Conservation (phyloP, 306 rosid species). For the barrel medic (Medicago truncatula) region DNA sequence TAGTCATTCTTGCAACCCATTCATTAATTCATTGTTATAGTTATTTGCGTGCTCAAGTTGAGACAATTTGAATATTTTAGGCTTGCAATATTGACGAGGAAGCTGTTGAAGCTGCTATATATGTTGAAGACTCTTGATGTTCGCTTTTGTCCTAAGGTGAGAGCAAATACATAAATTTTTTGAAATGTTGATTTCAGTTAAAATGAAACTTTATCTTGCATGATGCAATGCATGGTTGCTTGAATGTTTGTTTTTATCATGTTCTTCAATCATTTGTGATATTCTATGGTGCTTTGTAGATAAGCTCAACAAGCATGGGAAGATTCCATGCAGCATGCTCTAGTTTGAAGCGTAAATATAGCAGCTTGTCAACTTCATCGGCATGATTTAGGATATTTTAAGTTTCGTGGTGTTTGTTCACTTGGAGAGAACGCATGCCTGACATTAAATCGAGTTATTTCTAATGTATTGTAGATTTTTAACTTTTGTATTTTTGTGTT, state of each 20-base stretch:
- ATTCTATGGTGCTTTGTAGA: constrained; percentile 49
- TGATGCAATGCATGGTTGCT: neutral
- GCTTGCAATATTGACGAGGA: constrained; percentile 89
- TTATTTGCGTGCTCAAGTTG: constrained; percentile 9
- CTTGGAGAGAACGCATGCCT: constrained; percentile 35
- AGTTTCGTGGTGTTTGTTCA: constrained; percentile 36
- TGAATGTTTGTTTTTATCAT: neutral
- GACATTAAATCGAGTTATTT: constrained; percentile 42
- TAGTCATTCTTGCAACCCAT: constrained; percentile 4
- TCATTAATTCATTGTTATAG: neutral
- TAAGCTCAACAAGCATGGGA: constrained; percentile 74
- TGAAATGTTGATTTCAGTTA: constrained; percentile 4
- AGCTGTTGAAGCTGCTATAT: constrained; percentile 83
- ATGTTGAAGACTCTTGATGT: constrained; percentile 96
- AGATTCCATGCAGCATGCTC: constrained; percentile 69
- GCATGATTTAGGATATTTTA: constrained; percentile 12
- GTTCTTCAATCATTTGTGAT: neutral
- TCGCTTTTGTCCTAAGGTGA: constrained; percentile 93
- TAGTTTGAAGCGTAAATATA: constrained; percentile 94
- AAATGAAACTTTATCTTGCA: neutral
- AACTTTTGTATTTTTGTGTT: constrained; percentile 32
- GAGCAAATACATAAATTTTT: constrained; percentile 2
- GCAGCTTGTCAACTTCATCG: constrained; percentile 72
- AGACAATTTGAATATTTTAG: constrained; percentile 49
- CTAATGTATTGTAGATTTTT: constrained; percentile 51